Evolutionary conservation across 2,329 filamentous ascomycete genomes (phyloP).

Genomic region (Fusarium oxysporum): DNA sequence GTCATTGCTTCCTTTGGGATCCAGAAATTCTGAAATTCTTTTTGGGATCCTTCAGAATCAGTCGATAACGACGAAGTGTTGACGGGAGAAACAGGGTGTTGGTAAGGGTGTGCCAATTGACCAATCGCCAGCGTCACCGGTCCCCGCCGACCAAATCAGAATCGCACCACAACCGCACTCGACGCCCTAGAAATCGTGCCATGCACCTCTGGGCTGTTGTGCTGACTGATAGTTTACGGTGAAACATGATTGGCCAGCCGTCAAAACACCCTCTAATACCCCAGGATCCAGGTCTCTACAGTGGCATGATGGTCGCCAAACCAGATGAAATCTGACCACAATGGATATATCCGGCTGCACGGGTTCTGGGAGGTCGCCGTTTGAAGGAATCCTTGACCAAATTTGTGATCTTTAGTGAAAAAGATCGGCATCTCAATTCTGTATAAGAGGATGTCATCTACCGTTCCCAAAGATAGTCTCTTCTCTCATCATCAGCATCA

Average conservation of each 20-base stretch:
- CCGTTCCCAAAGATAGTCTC: conserved; percentile 26
- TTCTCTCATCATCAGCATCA: conserved; percentile 40
- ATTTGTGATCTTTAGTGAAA: conserved; percentile 23
- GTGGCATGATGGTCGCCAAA: conserved; percentile 44
- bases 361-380: conserved; percentile 43
- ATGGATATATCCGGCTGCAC: conserved; percentile 40
- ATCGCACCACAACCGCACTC: conserved; percentile 43
- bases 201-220: conserved; percentile 36
- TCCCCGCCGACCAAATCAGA: conserved; percentile 42
- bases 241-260: conserved; percentile 28
- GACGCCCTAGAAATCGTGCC: conserved; percentile 41
- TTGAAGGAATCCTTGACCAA: conserved; percentile 32
- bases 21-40: background rate
- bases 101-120: background rate
- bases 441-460: conserved; percentile 43
- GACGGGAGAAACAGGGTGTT: conserved; percentile 43
- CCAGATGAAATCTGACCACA: conserved; percentile 46
- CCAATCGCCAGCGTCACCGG: conserved; percentile 43
- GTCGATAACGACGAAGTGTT: conserved; percentile 37
- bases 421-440: conserved; percentile 28
- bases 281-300: conserved; percentile 27
- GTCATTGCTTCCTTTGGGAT: conserved; percentile 22
- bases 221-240: conserved; percentile 34
- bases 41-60: conserved; percentile 27
- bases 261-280: conserved; percentile 16